Conservation (phyloP, 83 land plant species). For the Picea abies region DNA sequence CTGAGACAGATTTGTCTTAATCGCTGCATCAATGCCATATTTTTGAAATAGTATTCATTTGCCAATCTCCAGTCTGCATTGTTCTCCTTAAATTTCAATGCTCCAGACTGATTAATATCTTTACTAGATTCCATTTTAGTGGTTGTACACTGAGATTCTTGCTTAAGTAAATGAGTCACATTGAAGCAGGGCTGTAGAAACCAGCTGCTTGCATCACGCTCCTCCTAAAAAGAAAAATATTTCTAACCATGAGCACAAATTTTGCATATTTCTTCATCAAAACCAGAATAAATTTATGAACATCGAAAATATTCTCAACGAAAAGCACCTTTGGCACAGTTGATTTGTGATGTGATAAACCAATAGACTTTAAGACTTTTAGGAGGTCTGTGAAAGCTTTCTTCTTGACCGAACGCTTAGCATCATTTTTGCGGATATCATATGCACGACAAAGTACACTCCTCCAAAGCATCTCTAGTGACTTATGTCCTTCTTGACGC, state of each 20-base stretch:
- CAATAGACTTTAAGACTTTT: conserved; percentile 48
- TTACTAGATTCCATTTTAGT: background rate
- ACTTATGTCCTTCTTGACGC: conserved; percentile 22
- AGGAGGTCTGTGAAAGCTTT: conserved; percentile 43
- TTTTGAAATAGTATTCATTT: conserved; percentile 57
- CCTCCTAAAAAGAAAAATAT: conserved; percentile 4
- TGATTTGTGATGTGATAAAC: conserved; percentile 45
- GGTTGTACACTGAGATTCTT: background rate
- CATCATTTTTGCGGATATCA: conserved; percentile 43
- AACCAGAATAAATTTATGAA: background rate
- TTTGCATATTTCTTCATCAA: background rate
- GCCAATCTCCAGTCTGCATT: conserved; percentile 37
- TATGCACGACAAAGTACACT: conserved; percentile 17
- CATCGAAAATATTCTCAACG: background rate
- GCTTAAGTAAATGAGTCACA: conserved; percentile 27
- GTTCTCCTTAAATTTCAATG: background rate
- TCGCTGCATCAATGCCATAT: conserved; percentile 41
- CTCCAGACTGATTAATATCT: background rate
- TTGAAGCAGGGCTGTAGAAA: conserved; percentile 56
- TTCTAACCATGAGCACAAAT: background rate
- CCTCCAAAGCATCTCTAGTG: conserved; percentile 33
- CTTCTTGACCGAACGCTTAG: conserved; percentile 38
- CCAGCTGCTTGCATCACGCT: conserved; percentile 23
- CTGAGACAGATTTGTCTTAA: conserved; percentile 31
- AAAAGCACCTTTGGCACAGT: conserved; percentile 29